phyloP scores from a whole-genome alignment of 495 filamentous ascomycete species.

The Trichoderma asperelloides region DNA sequence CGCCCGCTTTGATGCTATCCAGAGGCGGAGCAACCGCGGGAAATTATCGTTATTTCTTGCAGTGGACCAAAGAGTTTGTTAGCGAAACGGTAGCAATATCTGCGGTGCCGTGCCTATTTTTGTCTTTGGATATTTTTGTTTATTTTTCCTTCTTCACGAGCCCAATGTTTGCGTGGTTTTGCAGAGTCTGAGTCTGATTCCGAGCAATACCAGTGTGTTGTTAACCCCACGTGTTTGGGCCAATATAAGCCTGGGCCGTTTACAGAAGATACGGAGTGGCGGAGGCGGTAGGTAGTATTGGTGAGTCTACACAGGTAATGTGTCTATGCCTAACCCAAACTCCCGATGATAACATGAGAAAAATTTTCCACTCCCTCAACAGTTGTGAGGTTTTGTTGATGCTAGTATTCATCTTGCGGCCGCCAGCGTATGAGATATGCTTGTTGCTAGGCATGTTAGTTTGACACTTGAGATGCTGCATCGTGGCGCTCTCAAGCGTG shows the following conservation, averaged over 20 bases:
- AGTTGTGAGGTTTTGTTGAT: neutral
- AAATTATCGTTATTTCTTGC: slow-evolving; percentile 7
- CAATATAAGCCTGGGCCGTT: neutral
- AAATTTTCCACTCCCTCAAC: neutral
- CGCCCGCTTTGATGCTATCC: neutral
- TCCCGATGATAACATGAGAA: too few relatives aligned
- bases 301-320: neutral
- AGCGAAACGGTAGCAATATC: neutral
- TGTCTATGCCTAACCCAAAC: neutral
- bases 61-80: neutral
- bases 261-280: neutral
- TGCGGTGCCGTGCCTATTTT: neutral
- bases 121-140: neutral
- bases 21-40: neutral
- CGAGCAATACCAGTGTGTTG: neutral
- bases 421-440: neutral
- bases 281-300: neutral
- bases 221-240: slow-evolving; percentile 3
- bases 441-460: too few relatives aligned
- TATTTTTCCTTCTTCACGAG: neutral
- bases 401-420: too few relatives aligned
- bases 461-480: neutral
- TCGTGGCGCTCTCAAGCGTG: neutral
- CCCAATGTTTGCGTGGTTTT: neutral
- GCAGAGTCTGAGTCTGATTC: neutral